These are phyloP conservation scores for Albifimbria verrucaria DNA, from an alignment of 2,329 filamentous ascomycete species.

Conservation along the genomic window DNA sequence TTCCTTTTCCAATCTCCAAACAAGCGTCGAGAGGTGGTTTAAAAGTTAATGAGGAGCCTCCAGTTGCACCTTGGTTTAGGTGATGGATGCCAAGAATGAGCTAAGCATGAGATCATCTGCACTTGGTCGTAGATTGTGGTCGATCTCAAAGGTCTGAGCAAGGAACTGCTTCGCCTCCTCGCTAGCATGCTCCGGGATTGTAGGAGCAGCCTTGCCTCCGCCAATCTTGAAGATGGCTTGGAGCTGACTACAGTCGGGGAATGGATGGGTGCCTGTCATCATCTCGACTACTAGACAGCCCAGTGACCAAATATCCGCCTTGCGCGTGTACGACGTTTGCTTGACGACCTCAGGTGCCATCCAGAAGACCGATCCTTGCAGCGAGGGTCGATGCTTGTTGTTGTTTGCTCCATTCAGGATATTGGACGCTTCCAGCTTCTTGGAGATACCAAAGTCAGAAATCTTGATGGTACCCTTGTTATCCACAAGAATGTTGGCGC, in stretches of 20 bases:
- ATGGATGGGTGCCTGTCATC: conserved; percentile 96
- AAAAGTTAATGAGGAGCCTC: too few relatives aligned
- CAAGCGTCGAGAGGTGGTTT: too few relatives aligned
- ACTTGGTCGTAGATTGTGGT: conserved; percentile 86
- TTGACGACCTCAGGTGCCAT: conserved; percentile 99
- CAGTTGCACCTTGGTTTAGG: too few relatives aligned
- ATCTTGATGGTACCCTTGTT: conserved; percentile 99
- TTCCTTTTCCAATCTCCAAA: not conserved
- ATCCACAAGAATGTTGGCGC: conserved; percentile 96
- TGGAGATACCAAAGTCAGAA: conserved; percentile 97
- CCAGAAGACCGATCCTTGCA: conserved; percentile 98
- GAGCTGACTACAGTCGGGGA: conserved; percentile 93
- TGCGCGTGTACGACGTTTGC: conserved; percentile 95
- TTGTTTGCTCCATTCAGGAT: conserved; percentile 68
- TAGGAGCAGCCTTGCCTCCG: conserved; percentile 79
- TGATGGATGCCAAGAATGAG: conserved; percentile 74
- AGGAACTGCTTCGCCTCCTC: conserved; percentile 82
- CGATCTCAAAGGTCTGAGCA: conserved; percentile 87
- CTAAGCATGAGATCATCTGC: conserved; percentile 87
- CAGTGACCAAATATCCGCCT: conserved; percentile 97
- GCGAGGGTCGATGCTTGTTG: conserved; percentile 69
- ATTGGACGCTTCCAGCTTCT: conserved; percentile 91
- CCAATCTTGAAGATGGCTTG: conserved; percentile 99
- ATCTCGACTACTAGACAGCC: conserved; percentile 97
- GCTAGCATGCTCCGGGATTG: conserved; percentile 82